These are phyloP conservation scores for Metrosideros polymorpha DNA, from an alignment of 441 rosid species.

Conservation along the genomic window DNA sequence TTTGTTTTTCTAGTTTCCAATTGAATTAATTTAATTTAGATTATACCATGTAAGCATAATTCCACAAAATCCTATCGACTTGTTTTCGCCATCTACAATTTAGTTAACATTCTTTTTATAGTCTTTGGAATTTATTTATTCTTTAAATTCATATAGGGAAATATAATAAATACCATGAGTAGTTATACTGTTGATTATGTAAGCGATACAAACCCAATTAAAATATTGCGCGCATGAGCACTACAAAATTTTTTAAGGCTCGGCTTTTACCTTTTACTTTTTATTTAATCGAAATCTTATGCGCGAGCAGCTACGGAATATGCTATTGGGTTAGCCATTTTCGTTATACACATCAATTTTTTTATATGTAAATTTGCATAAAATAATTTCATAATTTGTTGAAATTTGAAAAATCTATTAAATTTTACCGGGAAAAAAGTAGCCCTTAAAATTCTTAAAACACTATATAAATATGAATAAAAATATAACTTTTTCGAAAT, in stretches of 20 bases:
- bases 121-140: not conserved
- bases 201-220: rapidly evolving
- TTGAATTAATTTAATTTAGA: not conserved
- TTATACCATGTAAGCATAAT: not conserved
- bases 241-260: no score
- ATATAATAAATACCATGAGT: not conserved
- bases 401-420: not conserved
- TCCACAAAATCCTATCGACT: not conserved
- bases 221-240: no score
- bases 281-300: not conserved
- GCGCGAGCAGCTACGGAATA: no score
- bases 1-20: not conserved
- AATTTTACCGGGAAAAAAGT: rapidly evolving
- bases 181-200: not conserved
- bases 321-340: no score
- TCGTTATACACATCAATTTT: no score
- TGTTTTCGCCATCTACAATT: not conserved
- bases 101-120: not conserved
- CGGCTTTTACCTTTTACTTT: no score
- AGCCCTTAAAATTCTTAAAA: not conserved
- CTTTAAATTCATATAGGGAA: not conserved
- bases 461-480: no score
- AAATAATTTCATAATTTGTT: not conserved
- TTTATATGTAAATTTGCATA: not conserved
- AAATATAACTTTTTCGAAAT: not conserved